These are phyloP conservation scores for Tricholoma flavovirens DNA, from an alignment of 768 basidiomycete genomes.

Conservation along the genomic window DNA sequence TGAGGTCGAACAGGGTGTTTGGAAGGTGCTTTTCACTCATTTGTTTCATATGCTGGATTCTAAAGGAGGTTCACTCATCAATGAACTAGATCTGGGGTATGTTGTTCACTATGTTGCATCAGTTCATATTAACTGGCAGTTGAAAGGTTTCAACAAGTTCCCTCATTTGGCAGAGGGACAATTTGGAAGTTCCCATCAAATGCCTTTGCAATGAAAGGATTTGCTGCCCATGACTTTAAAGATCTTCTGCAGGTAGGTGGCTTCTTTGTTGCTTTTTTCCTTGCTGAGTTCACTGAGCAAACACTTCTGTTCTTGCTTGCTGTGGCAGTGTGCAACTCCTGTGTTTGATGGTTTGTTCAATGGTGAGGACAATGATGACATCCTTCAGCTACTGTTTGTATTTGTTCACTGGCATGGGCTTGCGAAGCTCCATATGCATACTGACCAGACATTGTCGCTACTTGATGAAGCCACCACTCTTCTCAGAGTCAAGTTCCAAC, in stretches of 20 bases:
- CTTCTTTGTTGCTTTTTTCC: not conserved
- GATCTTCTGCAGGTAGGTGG: conserved; percentile 25
- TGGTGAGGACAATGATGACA: not conserved
- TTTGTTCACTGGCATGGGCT: conserved; percentile 6
- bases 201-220: conserved; percentile 17
- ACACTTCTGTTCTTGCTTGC: not conserved
- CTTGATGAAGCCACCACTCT: not conserved
- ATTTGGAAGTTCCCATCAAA: conserved; percentile 21
- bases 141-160: conserved; percentile 1
- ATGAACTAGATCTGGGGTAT: not conserved
- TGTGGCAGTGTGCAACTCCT: conserved; percentile 3
- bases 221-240: conserved; percentile 23
- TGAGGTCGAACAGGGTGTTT: conserved; percentile 33
- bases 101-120: not conserved
- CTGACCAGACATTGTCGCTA: not conserved
- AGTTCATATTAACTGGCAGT: conserved; percentile 3
- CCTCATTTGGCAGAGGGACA: conserved; percentile 9
- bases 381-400: conserved; percentile 1
- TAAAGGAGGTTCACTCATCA: not conserved
- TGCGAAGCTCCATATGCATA: conserved; percentile 1
- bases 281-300: not conserved
- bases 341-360: conserved; percentile 5
- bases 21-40: conserved; percentile 30
- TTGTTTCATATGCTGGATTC: conserved; percentile 28
- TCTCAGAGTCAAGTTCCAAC: conserved; percentile 1